phyloP scores from a whole-genome alignment of 2,329 filamentous ascomycete genomes.

The Dactylonectria estremocensis region DNA sequence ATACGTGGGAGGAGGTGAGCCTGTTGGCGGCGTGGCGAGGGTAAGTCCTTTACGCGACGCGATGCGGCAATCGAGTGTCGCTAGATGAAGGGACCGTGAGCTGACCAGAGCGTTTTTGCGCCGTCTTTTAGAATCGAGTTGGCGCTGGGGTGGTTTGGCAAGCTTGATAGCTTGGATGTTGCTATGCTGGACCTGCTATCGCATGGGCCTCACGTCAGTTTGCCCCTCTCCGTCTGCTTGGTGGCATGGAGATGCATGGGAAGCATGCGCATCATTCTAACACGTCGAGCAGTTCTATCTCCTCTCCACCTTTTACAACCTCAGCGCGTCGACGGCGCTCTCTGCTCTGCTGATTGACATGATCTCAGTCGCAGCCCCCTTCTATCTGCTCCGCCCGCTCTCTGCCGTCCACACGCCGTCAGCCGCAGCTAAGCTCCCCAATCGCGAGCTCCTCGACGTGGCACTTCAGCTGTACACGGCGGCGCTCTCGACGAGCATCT shows the following conservation, averaged over 20 bases:
- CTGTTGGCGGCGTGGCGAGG: slow-evolving; percentile 68
- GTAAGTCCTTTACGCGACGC: slow-evolving; percentile 58
- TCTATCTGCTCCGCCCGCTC: slow-evolving; percentile 79
- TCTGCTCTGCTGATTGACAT: slow-evolving; percentile 78
- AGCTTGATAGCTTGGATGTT: slow-evolving; percentile 82
- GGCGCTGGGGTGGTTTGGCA: slow-evolving; percentile 79
- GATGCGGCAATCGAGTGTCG: slow-evolving; percentile 1
- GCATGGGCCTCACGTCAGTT: slow-evolving; percentile 78
- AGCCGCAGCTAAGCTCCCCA: slow-evolving; percentile 62
- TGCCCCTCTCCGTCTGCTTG: slow-evolving; percentile 22
- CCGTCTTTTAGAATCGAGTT: slow-evolving; percentile 73
- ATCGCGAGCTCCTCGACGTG: slow-evolving; percentile 77
- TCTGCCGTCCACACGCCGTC: slow-evolving; percentile 75
- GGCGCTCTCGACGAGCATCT: slow-evolving; percentile 79
- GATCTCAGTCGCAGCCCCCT: slow-evolving; percentile 79
- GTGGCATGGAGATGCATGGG: slow-evolving; percentile 9
- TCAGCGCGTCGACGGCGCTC: slow-evolving; percentile 73
- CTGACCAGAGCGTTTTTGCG: slow-evolving; percentile 18
- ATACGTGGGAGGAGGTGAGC: slow-evolving; percentile 74
- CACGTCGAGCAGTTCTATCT: slow-evolving; percentile 74
- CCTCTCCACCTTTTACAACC: slow-evolving; percentile 82
- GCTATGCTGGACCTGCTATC: slow-evolving; percentile 78
- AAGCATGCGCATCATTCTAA: slow-evolving; percentile 25
- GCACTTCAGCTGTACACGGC: slow-evolving; percentile 76
- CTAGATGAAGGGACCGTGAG: neutral